Evolutionary conservation across 495 filamentous ascomycete species (phyloP).

Genomic region (Immersiella caudata): DNA sequence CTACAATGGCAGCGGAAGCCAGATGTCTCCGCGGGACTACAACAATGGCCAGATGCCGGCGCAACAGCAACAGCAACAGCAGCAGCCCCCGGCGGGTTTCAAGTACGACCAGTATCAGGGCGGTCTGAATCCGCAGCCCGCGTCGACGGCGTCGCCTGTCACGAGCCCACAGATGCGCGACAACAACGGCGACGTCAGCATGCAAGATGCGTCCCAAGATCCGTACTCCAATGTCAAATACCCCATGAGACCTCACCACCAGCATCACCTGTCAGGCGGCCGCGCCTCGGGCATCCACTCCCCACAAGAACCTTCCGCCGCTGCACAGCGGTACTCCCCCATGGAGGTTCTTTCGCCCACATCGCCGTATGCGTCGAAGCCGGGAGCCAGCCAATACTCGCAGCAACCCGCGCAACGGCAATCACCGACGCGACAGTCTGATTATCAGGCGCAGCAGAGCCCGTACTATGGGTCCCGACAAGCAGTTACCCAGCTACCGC

Average conservation of each 20-base stretch:
- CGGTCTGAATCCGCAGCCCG: slow-evolving; percentile 55
- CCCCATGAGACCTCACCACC: slow-evolving; percentile 69
- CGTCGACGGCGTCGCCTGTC: slow-evolving; percentile 65
- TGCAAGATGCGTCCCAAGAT: slow-evolving; percentile 81
- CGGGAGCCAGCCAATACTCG: slow-evolving; percentile 45
- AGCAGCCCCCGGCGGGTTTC: slow-evolving; percentile 67
- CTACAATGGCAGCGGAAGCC: slow-evolving; percentile 53
- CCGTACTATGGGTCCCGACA: slow-evolving; percentile 54
- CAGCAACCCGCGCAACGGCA: slow-evolving; percentile 48
- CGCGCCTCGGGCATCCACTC: slow-evolving; percentile 58
- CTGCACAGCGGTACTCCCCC: slow-evolving; percentile 90
- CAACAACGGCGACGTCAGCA: slow-evolving; percentile 80
- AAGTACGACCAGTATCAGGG: slow-evolving; percentile 75
- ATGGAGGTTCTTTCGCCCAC: slow-evolving; percentile 76
- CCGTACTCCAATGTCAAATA: slow-evolving; percentile 71
- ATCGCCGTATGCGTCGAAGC: slow-evolving; percentile 53
- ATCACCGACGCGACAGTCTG: slow-evolving; percentile 51
- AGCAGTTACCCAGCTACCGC: slow-evolving; percentile 62
- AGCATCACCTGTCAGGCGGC: slow-evolving; percentile 55
- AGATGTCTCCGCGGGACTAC: slow-evolving; percentile 51
- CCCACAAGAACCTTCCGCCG: slow-evolving; percentile 73
- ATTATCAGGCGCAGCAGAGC: slow-evolving; percentile 49
- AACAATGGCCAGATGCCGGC: slow-evolving; percentile 34
- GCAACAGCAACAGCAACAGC: slow-evolving; percentile 52
- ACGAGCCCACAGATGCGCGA: slow-evolving; percentile 69